Evolutionary conservation across 2,329 filamentous ascomycete species (phyloP), one percentile per base, ranked within the genome.

Genomic region (Epichloe bromicola): DNA sequence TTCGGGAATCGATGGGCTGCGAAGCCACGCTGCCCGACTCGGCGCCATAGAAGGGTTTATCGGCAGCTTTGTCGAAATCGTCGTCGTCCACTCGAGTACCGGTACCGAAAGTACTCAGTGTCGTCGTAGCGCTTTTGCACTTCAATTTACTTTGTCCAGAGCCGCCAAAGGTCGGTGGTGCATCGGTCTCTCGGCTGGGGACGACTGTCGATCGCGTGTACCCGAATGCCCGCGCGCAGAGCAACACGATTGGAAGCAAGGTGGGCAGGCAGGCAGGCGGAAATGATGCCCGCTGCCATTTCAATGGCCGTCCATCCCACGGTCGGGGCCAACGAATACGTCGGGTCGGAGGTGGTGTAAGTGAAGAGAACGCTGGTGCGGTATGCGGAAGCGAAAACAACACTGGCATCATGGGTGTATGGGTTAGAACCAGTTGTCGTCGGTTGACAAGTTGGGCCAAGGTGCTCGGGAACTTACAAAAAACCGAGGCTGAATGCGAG

Each of bases 201-300:
- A 60, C 45, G 10, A 60, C 33, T 57, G 52, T 10, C 17, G 50
- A 36, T n/a, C 44, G 49, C 36, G 70, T 72, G 17, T 73, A 64
- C n/a, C 71, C 68, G 11, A 72, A 55, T 3, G 61, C 65, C 5
- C 68, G 65, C 3, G 69, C 63, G 7, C 70, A 61, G 10, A 57
- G 17, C 3, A 64, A 62, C 34, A 75, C 55, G 14, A 74, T 65
- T 3, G 74, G 74, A 5, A 73, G 67, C 39, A 78, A 63, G 0
- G 75, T 76, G 0, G 76, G 76, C 0, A 78, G 70, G 54, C 0
- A 78, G 70, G 54, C 73, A 76, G 6, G 75, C 75, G 0, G 74
- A 75, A 42, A 76, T 65, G 55, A 79, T 75, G 47, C 74, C 76
- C 0, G 70, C 68, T 0, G 71, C 65, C 60, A 72, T 70, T 57